A percentile compares a stretch with the other conserved stretches of the same genome.
Conservation (phyloP, 345 rosid species). For the Gossypium bickii region DNA sequence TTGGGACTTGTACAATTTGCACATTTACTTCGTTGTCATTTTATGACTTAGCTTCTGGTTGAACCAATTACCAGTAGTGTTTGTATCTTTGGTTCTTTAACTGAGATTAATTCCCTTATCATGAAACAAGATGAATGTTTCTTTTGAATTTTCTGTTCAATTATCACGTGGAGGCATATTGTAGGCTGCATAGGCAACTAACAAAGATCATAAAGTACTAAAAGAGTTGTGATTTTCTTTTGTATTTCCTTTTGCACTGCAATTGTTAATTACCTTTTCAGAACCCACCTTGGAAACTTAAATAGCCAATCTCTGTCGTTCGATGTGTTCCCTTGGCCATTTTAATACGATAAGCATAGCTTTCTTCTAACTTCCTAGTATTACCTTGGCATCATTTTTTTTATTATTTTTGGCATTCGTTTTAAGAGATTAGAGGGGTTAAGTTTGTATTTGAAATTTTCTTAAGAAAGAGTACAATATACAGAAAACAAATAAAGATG, state of each 20-base stretch:
- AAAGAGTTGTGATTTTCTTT: background rate
- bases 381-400: background rate
- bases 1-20: background rate
- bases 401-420: background rate
- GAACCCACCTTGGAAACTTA: background rate
- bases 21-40: background rate
- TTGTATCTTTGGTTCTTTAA: background rate
- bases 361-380: background rate
- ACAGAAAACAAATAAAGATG: background rate
- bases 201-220: background rate
- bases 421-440: background rate
- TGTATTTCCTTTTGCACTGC: background rate
- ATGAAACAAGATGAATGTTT: background rate
- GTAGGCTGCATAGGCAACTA: background rate
- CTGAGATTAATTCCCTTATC: background rate
- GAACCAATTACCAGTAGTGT: background rate
- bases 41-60: background rate
- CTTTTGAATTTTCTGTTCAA: background rate
- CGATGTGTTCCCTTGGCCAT: background rate
- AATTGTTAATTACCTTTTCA: background rate
- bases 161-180: background rate
- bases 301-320: background rate
- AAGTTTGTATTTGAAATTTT: background rate
- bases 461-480: background rate
- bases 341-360: background rate